Evolutionary conservation across 352 stramenopile species (phyloP).

Genomic region (Pythium rhizo-oryzae): DNA sequence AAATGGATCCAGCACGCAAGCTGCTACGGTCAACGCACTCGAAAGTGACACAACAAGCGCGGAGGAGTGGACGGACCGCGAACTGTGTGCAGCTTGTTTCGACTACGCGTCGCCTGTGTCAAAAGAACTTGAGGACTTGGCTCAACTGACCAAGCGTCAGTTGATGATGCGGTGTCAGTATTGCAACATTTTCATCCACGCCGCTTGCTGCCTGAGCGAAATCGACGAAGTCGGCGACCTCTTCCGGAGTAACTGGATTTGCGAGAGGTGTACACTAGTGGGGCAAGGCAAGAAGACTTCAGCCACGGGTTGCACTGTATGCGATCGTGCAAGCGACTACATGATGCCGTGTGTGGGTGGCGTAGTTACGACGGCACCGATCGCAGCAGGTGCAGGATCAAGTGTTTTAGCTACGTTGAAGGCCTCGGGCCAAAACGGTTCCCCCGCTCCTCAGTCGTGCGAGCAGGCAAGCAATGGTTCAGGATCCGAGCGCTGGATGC

Average conservation of each 20-base stretch:
- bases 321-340: slow-evolving; percentile 70
- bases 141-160: slow-evolving; percentile 68
- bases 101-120: slow-evolving; percentile 62
- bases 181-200: slow-evolving; percentile 83
- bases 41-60: background rate
- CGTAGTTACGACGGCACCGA: background rate
- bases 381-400: background rate
- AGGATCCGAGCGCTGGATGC: slow-evolving; percentile 50
- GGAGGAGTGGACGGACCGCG: slow-evolving; percentile 64
- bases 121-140: slow-evolving; percentile 44
- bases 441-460: background rate
- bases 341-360: slow-evolving; percentile 72
- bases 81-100: slow-evolving; percentile 79
- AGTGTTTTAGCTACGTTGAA: background rate
- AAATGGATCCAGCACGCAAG: background rate
- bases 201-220: slow-evolving; percentile 79
- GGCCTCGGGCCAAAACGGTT: background rate
- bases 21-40: background rate
- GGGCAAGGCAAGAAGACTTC: slow-evolving; percentile 37
- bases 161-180: slow-evolving; percentile 88
- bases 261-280: slow-evolving; percentile 71
- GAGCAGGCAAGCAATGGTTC: slow-evolving; percentile 29
- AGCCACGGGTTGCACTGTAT: slow-evolving; percentile 56
- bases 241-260: slow-evolving; percentile 86
- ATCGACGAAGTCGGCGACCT: slow-evolving; percentile 57